These are phyloP conservation scores for Naumovozyma castellii DNA, from an alignment of 805 yeast species.

Conservation along the genomic window DNA sequence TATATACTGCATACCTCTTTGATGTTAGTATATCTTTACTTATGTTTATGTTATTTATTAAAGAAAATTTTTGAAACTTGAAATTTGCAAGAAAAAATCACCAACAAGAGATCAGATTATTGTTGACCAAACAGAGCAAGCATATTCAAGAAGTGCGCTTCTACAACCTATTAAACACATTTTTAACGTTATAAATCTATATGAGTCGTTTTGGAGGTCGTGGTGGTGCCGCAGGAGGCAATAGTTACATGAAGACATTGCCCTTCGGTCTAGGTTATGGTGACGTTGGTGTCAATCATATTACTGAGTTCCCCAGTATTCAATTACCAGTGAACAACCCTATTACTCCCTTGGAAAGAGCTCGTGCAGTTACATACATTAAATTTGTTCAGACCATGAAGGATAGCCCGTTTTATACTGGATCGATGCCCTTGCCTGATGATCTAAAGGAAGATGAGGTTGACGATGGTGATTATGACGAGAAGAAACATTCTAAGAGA, in stretches of 20 bases:
- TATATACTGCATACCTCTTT: too few relatives aligned
- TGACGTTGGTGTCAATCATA: slow-evolving; percentile 41
- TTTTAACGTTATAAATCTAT: too few relatives aligned
- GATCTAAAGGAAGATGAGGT: slow-evolving; percentile 4
- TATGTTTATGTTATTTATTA: too few relatives aligned
- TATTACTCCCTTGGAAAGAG: slow-evolving; percentile 41
- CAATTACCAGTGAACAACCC: slow-evolving; percentile 59
- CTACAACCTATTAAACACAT: too few relatives aligned
- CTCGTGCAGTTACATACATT: slow-evolving; percentile 46
- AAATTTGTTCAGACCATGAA: slow-evolving; percentile 43
- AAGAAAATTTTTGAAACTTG: background rate
- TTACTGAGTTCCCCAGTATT: slow-evolving; percentile 33
- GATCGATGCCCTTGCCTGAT: slow-evolving; percentile 32
- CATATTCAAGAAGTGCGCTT: too few relatives aligned
- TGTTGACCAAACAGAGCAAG: too few relatives aligned
- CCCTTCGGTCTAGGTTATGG: slow-evolving; percentile 70
- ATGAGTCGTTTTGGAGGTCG: slow-evolving; percentile 43
- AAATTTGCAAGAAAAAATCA: background rate
- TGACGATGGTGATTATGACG: slow-evolving; percentile 12
- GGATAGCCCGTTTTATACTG: slow-evolving; percentile 63
- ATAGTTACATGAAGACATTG: slow-evolving; percentile 33
- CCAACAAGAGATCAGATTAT: background rate
- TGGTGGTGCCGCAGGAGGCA: slow-evolving; percentile 34
- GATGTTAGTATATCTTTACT: too few relatives aligned
- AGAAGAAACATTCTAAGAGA: slow-evolving; percentile 8